Evolutionary conservation across 495 filamentous ascomycete genomes (phyloP).

Genomic region (Penicillium pancosmium): DNA sequence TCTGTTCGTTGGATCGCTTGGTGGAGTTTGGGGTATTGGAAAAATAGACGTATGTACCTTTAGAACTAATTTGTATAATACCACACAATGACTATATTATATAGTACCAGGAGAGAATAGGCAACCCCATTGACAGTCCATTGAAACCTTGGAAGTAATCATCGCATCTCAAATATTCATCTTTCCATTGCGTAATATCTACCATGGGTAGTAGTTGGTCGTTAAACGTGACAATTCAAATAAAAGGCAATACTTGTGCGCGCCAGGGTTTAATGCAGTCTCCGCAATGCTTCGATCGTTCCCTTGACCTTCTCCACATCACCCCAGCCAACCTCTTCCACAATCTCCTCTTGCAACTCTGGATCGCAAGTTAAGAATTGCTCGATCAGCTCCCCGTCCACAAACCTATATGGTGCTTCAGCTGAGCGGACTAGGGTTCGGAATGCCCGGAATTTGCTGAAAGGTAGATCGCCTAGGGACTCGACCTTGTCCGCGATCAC

Average conservation of each 20-base stretch:
- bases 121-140: too few relatives aligned
- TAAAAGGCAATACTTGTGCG: not conserved
- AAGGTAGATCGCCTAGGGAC: slow-evolving; percentile 70
- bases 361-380: slow-evolving; percentile 73
- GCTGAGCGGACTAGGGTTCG: slow-evolving; percentile 67
- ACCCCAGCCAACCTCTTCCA: slow-evolving; percentile 50
- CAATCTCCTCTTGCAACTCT: slow-evolving; percentile 65
- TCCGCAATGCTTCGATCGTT: slow-evolving; percentile 71
- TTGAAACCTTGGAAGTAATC: too few relatives aligned
- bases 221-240: not conserved
- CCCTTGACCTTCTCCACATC: slow-evolving; percentile 72
- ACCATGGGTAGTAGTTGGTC: not conserved
- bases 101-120: too few relatives aligned
- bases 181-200: too few relatives aligned
- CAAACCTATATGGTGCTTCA: slow-evolving; percentile 80
- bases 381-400: slow-evolving; percentile 92
- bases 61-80: too few relatives aligned
- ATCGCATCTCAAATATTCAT: too few relatives aligned
- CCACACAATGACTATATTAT: too few relatives aligned
- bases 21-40: too few relatives aligned
- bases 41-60: too few relatives aligned
- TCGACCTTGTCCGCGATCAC: slow-evolving; percentile 66
- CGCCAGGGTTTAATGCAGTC: slow-evolving; percentile 57
- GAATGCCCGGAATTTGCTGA: slow-evolving; percentile 78
- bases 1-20: too few relatives aligned